Percentiles rank a stretch among this genome's conserved stretches.
Evolutionary conservation across 2,329 filamentous ascomycete species (phyloP).

Genomic region (Botrytis hyacinthi): DNA sequence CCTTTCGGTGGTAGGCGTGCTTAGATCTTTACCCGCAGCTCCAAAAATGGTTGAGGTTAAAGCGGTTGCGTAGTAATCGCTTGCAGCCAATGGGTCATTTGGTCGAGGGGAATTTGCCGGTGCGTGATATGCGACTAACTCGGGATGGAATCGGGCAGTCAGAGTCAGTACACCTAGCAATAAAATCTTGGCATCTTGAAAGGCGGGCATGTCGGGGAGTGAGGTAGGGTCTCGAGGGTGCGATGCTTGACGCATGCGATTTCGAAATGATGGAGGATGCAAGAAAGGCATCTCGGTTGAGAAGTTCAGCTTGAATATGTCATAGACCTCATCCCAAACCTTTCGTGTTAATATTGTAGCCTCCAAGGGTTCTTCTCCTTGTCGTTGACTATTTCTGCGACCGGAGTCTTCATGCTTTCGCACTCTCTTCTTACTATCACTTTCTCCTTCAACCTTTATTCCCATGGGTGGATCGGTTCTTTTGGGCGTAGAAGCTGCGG

Average conservation of each 20-base stretch:
- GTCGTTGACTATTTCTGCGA: conserved; percentile 38
- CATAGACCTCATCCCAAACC: conserved; percentile 67
- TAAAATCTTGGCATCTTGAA: conserved; percentile 53
- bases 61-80: conserved; percentile 63
- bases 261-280: conserved; percentile 62
- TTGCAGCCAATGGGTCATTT: conserved; percentile 53
- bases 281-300: conserved; percentile 71
- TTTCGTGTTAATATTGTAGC: conserved; percentile 60
- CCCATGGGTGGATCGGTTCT: conserved; percentile 35
- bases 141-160: conserved; percentile 65
- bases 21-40: conserved; percentile 48
- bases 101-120: conserved; percentile 20
- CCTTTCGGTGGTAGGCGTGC: conserved; percentile 56
- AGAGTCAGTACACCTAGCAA: conserved; percentile 66
- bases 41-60: conserved; percentile 51
- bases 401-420: conserved; percentile 41
- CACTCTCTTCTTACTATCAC: conserved; percentile 48
- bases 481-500: conserved; percentile 37
- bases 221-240: conserved; percentile 36
- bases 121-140: conserved; percentile 51
- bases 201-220: conserved; percentile 26
- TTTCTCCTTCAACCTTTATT: conserved; percentile 36
- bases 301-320: conserved; percentile 69
- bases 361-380: conserved; percentile 60
- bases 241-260: conserved; percentile 47